phyloP scores from a whole-genome alignment of 257 asterid genomes.

The Przewalskia tangutica region DNA sequence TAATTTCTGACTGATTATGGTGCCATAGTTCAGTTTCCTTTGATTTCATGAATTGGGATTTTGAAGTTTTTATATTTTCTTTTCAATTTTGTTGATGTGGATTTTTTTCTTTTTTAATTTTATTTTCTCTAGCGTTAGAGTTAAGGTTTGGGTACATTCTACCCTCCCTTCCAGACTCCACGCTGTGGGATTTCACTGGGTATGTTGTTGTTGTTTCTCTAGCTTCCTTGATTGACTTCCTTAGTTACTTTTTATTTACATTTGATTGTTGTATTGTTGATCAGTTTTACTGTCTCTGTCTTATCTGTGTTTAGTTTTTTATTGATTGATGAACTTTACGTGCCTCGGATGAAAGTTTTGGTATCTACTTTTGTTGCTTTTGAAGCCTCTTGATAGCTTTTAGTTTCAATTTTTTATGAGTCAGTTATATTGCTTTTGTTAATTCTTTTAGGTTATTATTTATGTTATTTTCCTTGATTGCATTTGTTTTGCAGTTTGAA shows the following conservation, averaged over 20 bases:
- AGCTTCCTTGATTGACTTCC: background rate
- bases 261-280: background rate
- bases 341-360: background rate
- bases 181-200: no score
- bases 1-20: background rate
- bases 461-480: background rate
- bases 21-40: background rate
- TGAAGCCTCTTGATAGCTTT: background rate
- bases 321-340: background rate
- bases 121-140: background rate
- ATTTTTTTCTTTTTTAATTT: no score
- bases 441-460: background rate
- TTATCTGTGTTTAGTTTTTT: background rate
- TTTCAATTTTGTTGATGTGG: background rate
- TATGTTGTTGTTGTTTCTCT: no score
- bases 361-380: conserved; percentile 1
- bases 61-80: background rate
- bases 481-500: background rate
- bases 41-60: background rate
- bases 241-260: background rate
- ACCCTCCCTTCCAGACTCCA: no score
- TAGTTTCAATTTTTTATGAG: background rate
- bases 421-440: background rate
- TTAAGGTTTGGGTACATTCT: no score
- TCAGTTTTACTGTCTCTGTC: background rate